Percentiles rank a stretch among this genome's conserved stretches.
These are phyloP conservation scores for Fusarium paranaense DNA, from an alignment of 2,329 filamentous ascomycete genomes.

Conservation along the genomic window DNA sequence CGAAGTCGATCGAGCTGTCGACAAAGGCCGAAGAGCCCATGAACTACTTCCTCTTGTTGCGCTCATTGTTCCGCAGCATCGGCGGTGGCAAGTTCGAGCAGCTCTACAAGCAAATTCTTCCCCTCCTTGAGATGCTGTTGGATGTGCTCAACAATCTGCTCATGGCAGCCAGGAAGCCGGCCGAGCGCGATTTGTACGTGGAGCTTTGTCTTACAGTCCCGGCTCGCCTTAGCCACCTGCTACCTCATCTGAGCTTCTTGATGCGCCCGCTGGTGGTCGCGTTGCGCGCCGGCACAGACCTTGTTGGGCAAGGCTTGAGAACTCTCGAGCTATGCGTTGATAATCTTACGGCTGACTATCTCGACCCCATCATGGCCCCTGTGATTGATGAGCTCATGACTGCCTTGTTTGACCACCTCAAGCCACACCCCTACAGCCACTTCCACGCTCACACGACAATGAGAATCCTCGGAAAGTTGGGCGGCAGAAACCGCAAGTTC, in stretches of 20 bases:
- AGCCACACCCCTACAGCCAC: slow-evolving; percentile 93
- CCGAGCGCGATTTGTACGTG: slow-evolving; percentile 95
- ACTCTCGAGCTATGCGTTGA: slow-evolving; percentile 98
- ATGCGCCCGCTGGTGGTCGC: slow-evolving; percentile 99
- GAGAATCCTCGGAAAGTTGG: slow-evolving; percentile 95
- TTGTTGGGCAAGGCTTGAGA: slow-evolving; percentile 92
- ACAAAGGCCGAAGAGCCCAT: slow-evolving; percentile 97
- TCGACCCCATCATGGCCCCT: slow-evolving; percentile 98
- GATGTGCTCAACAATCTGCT: slow-evolving; percentile 97
- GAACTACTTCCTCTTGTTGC: slow-evolving; percentile 95
- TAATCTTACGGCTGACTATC: slow-evolving; percentile 95
- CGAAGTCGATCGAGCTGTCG: slow-evolving; percentile 95
- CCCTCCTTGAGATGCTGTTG: slow-evolving; percentile 94
- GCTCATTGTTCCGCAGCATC: slow-evolving; percentile 95
- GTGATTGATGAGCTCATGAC: slow-evolving; percentile 99
- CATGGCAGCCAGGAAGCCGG: slow-evolving; percentile 87
- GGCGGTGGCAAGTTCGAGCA: slow-evolving; percentile 97
- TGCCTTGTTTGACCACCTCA: slow-evolving; percentile 93
- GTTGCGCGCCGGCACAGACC: slow-evolving; percentile 87
- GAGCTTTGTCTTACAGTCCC: slow-evolving; percentile 97
- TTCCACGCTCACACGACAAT: slow-evolving; percentile 98
- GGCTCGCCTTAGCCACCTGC: slow-evolving; percentile 89
- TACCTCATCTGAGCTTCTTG: slow-evolving; percentile 94
- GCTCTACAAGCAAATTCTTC: slow-evolving; percentile 97
- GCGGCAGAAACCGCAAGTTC: slow-evolving; percentile 94